These are phyloP conservation scores for Chytridium lagenaria DNA, from an alignment of 371 early-diverging fungal species.

Conservation along the genomic window DNA sequence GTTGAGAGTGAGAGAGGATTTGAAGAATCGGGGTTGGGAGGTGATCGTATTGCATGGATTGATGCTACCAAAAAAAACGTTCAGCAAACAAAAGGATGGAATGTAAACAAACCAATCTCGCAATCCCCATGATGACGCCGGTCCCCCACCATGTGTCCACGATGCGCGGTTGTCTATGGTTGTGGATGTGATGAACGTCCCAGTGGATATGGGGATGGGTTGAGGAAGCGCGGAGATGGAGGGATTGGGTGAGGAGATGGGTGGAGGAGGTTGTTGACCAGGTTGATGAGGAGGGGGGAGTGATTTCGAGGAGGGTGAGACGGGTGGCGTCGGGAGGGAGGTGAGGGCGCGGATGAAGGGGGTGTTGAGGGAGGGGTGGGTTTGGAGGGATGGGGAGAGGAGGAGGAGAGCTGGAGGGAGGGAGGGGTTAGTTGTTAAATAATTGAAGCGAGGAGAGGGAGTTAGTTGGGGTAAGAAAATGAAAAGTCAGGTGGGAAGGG, in stretches of 20 bases:
- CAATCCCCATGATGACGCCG: slow-evolving; percentile 40
- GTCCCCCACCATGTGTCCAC: slow-evolving; percentile 30
- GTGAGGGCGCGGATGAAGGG: slow-evolving; percentile 37
- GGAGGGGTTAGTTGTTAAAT: neutral
- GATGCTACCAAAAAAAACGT: neutral
- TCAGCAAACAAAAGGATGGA: neutral
- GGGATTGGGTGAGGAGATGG: neutral
- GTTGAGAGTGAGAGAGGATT: slow-evolving; percentile 21
- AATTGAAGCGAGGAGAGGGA: neutral
- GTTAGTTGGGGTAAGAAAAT: too few species aligned
- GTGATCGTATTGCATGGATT: neutral
- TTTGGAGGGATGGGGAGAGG: slow-evolving; percentile 27
- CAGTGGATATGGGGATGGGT: slow-evolving; percentile 8
- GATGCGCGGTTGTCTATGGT: slow-evolving; percentile 9
- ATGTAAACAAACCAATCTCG: slow-evolving; percentile 26
- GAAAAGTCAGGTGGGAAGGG: too few species aligned
- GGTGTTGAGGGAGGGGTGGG: slow-evolving; percentile 37
- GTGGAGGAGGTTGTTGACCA: neutral
- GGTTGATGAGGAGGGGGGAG: neutral
- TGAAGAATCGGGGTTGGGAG: slow-evolving; percentile 24
- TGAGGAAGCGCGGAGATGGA: neutral
- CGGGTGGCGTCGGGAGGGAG: slow-evolving; percentile 19
- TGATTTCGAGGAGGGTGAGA: slow-evolving; percentile 17
- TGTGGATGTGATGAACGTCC: slow-evolving; percentile 23
- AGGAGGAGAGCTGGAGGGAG: slow-evolving; percentile 25